A percentile compares a stretch with the other conserved stretches of the same genome.
Conservation (phyloP, 495 filamentous ascomycete genomes). For the Lasiosphaeria hispida region DNA sequence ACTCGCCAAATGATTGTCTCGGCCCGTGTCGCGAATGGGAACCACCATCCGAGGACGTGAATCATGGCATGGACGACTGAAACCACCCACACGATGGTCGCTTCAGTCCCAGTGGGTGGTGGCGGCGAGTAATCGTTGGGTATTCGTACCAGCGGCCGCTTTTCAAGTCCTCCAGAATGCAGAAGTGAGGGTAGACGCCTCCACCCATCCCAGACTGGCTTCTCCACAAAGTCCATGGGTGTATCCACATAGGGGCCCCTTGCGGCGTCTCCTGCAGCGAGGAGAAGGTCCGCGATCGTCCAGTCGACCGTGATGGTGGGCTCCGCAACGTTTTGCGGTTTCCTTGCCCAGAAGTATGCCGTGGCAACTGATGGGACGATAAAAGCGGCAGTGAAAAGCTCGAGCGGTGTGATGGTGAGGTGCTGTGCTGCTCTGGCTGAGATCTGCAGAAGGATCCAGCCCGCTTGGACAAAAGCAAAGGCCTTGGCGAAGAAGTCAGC, state of each 20-base stretch:
- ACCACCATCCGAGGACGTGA: slow-evolving; percentile 24
- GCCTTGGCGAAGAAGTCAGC: slow-evolving; percentile 21
- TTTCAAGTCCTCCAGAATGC: slow-evolving; percentile 19
- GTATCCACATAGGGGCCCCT: slow-evolving; percentile 23
- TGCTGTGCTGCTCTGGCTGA: slow-evolving; percentile 8
- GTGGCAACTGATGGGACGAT: slow-evolving; percentile 31
- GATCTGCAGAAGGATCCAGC: slow-evolving; percentile 19
- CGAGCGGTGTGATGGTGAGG: slow-evolving; percentile 22
- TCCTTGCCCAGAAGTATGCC: slow-evolving; percentile 37
- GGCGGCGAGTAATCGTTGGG: slow-evolving; percentile 30
- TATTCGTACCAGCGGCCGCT: slow-evolving; percentile 24
- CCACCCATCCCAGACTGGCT: slow-evolving; percentile 17
- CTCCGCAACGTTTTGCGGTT: slow-evolving; percentile 34
- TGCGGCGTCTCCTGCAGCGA: slow-evolving; percentile 15
- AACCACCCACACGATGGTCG: slow-evolving; percentile 21
- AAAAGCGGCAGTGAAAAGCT: slow-evolving; percentile 28
- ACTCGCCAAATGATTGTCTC: slow-evolving; percentile 14
- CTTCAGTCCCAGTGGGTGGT: slow-evolving; percentile 20
- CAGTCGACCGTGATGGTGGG: slow-evolving; percentile 9
- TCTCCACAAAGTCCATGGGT: slow-evolving; percentile 39
- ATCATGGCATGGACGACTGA: slow-evolving; percentile 20
- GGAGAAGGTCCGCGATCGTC: slow-evolving; percentile 13
- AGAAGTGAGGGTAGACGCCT: slow-evolving; percentile 7
- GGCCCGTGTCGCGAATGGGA: slow-evolving; percentile 20
- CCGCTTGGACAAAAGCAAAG: slow-evolving; percentile 17